These are phyloP conservation scores for Ogataea thermomethanolica DNA, from an alignment of 805 yeast genomes.

Conservation along the genomic window DNA sequence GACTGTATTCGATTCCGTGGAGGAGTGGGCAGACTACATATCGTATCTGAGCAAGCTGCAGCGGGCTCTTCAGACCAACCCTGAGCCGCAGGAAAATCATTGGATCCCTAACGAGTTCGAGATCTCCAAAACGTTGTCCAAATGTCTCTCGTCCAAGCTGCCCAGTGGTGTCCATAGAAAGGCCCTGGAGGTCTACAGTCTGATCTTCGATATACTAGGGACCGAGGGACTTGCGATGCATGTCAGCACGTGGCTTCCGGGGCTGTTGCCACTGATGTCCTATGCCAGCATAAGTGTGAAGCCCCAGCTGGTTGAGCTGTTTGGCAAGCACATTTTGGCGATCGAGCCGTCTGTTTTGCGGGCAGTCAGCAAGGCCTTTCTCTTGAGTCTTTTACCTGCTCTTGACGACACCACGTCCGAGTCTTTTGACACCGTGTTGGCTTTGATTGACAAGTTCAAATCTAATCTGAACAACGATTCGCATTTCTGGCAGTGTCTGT, in stretches of 20 bases:
- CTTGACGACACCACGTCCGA: conserved; percentile 92
- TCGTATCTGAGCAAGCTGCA: conserved; percentile 78
- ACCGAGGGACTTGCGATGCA: conserved; percentile 49
- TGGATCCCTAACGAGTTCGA: conserved; percentile 67
- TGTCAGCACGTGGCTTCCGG: conserved; percentile 84
- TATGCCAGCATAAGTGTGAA: conserved; percentile 87
- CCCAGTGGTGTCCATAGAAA: conserved; percentile 97
- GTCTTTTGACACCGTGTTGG: conserved; percentile 58
- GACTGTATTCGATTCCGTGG: conserved; percentile 70
- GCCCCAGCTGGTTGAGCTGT: conserved; percentile 66
- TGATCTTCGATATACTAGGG: conserved; percentile 64
- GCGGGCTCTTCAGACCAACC: conserved; percentile 58
- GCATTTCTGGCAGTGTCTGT: conserved; percentile 84
- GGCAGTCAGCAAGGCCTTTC: conserved; percentile 60
- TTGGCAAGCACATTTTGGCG: conserved; percentile 51
- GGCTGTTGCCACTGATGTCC: conserved; percentile 82
- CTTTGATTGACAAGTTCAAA: conserved; percentile 58
- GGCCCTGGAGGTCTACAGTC: conserved; percentile 71
- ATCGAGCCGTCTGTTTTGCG: conserved; percentile 49
- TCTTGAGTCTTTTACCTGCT: conserved; percentile 77
- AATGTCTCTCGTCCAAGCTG: conserved; percentile 72
- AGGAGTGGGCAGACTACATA: conserved; percentile 98
- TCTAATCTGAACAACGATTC: conserved; percentile 57
- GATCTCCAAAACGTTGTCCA: conserved; percentile 68
- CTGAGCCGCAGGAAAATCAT: conserved; percentile 38